Evolutionary conservation across 2,329 filamentous ascomycete species (phyloP).

Genomic region (Penicillium hesseltinei): DNA sequence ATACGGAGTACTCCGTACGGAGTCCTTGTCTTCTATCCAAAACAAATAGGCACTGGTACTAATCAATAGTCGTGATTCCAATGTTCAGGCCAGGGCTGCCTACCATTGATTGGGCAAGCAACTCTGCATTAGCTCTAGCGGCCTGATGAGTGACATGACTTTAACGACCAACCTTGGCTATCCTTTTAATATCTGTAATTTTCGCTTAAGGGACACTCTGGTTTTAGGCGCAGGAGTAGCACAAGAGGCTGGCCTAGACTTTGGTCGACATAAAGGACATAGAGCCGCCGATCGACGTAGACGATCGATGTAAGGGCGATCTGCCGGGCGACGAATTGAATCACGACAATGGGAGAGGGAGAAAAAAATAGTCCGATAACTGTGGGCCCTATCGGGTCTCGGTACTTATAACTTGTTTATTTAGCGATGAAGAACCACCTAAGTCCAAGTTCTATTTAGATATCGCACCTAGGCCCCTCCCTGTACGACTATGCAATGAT

Average conservation of each 20-base stretch:
- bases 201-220: neutral
- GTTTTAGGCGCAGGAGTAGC: neutral
- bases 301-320: neutral
- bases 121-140: neutral
- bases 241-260: neutral
- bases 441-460: neutral
- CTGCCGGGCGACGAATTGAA: neutral
- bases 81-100: neutral
- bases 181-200: neutral
- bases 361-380: neutral
- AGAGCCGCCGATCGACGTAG: neutral
- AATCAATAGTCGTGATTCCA: neutral
- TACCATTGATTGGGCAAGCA: conserved; percentile 1
- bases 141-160: neutral
- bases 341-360: neutral
- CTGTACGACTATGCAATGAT: neutral
- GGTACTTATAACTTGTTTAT: neutral
- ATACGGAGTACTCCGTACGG: neutral
- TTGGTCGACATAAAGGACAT: neutral
- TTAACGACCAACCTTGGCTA: neutral
- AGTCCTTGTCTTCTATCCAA: neutral
- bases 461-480: neutral
- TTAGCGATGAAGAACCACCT: too few species aligned
- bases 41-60: neutral
- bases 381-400: neutral